Percentiles rank a stretch among this genome's conserved stretches.
Evolutionary conservation across 2,329 filamentous ascomycete species (phyloP).

Genomic region (Fusarium coffeatum): DNA sequence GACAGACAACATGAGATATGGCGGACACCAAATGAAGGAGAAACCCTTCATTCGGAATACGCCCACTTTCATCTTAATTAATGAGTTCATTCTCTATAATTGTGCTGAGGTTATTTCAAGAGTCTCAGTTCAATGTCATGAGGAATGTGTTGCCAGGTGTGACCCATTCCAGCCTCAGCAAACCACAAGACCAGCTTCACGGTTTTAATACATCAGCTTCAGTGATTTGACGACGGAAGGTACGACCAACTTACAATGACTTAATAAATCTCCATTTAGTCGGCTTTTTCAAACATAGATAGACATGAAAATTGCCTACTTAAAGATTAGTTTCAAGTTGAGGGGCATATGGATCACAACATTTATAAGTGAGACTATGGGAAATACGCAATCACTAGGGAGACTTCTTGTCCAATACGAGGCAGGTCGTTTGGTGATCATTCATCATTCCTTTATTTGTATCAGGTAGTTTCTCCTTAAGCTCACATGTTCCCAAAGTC

Average conservation of each 20-base stretch:
- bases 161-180: slow-evolving; percentile 51
- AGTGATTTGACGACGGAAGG: neutral
- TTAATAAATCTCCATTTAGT: slow-evolving; percentile 4
- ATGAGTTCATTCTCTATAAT: slow-evolving; percentile 11
- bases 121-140: slow-evolving; percentile 47
- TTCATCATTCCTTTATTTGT: slow-evolving; percentile 49
- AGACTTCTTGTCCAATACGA: slow-evolving; percentile 30
- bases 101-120: slow-evolving; percentile 45
- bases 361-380: slow-evolving; percentile 11
- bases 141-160: slow-evolving; percentile 56
- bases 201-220: slow-evolving; percentile 23
- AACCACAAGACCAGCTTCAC: slow-evolving; percentile 27
- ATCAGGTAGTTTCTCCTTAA: slow-evolving; percentile 47
- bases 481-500: slow-evolving; percentile 51
- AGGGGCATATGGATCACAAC: neutral
- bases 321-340: neutral
- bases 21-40: slow-evolving; percentile 29
- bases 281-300: neutral
- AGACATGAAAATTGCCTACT: neutral
- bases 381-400: slow-evolving; percentile 20
- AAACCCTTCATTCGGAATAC: slow-evolving; percentile 24
- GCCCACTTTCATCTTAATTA: slow-evolving; percentile 41
- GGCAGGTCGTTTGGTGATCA: slow-evolving; percentile 38
- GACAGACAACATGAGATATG: slow-evolving; percentile 36
- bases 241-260: neutral